Percentiles rank a stretch among this genome's conserved stretches.
Evolutionary conservation across 73 alveolate species (phyloP).

Genomic region (Blepharisma japonicum): DNA sequence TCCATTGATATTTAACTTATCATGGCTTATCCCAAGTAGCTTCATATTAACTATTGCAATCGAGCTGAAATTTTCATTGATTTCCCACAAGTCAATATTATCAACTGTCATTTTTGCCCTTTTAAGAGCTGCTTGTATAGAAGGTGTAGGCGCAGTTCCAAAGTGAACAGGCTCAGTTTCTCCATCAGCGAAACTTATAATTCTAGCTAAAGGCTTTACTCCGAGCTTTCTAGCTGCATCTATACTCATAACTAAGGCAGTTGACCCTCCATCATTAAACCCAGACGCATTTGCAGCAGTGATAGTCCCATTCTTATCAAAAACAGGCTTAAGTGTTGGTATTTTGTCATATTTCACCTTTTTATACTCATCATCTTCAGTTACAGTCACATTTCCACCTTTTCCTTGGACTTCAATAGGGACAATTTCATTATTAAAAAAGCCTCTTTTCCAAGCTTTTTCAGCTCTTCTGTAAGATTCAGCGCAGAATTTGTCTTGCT

Average conservation of each 20-base stretch:
- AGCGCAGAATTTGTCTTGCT: slow-evolving; percentile 71
- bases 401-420: slow-evolving; percentile 17
- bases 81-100: slow-evolving; percentile 25
- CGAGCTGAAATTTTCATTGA: slow-evolving; percentile 19
- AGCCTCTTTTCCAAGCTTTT: slow-evolving; percentile 72
- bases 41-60: slow-evolving; percentile 33
- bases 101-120: slow-evolving; percentile 11
- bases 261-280: slow-evolving; percentile 64
- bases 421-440: slow-evolving; percentile 69
- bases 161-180: slow-evolving; percentile 55
- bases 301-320: slow-evolving; percentile 49
- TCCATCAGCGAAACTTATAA: slow-evolving; percentile 54
- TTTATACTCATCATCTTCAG: slow-evolving; percentile 58
- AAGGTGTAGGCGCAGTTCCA: slow-evolving; percentile 49
- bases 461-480: slow-evolving; percentile 68
- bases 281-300: slow-evolving; percentile 71
- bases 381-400: background rate
- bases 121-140: slow-evolving; percentile 40
- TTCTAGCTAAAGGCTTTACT: slow-evolving; percentile 49
- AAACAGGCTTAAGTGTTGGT: slow-evolving; percentile 53
- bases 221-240: slow-evolving; percentile 34
- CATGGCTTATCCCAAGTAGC: slow-evolving; percentile 27
- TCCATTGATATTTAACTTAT: slow-evolving; percentile 45
- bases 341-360: slow-evolving; percentile 47
- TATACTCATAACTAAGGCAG: slow-evolving; percentile 48